A percentile compares a stretch with the other conserved stretches of the same genome.
Evolutionary conservation across 805 yeast species (phyloP).

Genomic region (Starmerella vitae): DNA sequence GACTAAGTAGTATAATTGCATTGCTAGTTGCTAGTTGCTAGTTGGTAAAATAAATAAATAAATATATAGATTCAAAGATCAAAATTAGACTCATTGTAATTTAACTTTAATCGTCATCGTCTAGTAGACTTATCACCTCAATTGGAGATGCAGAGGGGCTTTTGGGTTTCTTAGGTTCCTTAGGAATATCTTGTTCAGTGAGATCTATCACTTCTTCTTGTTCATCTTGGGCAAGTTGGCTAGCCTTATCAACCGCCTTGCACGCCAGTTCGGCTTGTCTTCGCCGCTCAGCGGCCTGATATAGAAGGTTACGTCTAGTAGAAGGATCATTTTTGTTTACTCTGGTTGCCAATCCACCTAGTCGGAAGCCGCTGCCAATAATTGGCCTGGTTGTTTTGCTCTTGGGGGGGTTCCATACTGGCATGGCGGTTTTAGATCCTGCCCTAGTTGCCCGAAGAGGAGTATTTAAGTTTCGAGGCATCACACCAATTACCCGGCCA

Average conservation of each 20-base stretch:
- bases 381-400: background rate
- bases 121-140: too few relatives aligned
- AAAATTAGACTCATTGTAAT: background rate
- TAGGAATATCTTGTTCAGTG: conserved; percentile 9
- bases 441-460: conserved; percentile 2
- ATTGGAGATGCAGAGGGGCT: too few relatives aligned
- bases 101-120: background rate
- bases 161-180: too few relatives aligned
- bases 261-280: conserved; percentile 18
- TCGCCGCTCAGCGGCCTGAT: conserved; percentile 53
- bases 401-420: background rate
- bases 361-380: conserved; percentile 25
- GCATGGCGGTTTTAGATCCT: background rate
- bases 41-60: background rate
- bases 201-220: conserved; percentile 11
- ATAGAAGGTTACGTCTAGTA: conserved; percentile 32
- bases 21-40: background rate
- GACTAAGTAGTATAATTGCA: background rate
- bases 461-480: background rate
- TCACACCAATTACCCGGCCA: conserved; percentile 35
- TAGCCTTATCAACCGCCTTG: conserved; percentile 6
- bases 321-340: conserved; percentile 27
- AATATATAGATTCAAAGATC: background rate
- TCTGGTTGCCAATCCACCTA: conserved; percentile 28
- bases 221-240: conserved; percentile 6